Base-by-base conservation (phyloP, 352 stramenopile species). In the Elongisporangium anandrum region DNA sequence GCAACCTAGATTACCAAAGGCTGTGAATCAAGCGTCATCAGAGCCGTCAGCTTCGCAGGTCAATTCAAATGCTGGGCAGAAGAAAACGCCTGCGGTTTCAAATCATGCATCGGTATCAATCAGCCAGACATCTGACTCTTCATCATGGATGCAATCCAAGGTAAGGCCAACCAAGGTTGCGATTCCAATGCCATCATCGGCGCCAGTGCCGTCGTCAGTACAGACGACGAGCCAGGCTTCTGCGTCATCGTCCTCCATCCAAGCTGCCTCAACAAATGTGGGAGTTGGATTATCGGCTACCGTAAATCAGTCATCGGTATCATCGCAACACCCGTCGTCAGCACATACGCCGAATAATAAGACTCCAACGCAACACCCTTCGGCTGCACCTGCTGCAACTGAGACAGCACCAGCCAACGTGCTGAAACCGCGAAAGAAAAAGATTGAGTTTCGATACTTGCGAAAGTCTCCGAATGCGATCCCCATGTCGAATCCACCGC, bases 351-450 rank as follows among this genome's bases (percentile, higher is more conserved):
- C 23, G 38, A 20, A 4, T 16, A 5, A 2, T 4, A n/a, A 19
- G 16, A 23, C n/a, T 16, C 8, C 34, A 22, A 17, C 34, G 4
- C 17, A 10, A 2, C 15, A 4, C 2, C 39, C 21, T 29, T n/a
- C 56, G 21, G 48, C 48, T 22, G 17, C 56, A 21, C 3, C 47
- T 55, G 10, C 34, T 17, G 39, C 45, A 50, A 20, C 22, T 21
- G 17, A 47, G n/a, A 23, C 63, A 38, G 29, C 63, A 39, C n/a
- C 7, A 34, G 20, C 26, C 34, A 60, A 13, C 20, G 50, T 67
- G 13, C 22, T 80, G 20, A 15, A 67, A 29, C 55, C 63, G 7
- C 73, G 69, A 54, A 78, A 74, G 51, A 76, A 68, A n/a, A 52
- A 50, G 34, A 45, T 45, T 45, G 34, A 16, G 34, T 45, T 45